These are phyloP conservation scores for Protomyces gravidus DNA, from an alignment of 1,139 yeast genomes.

Conservation along the genomic window DNA sequence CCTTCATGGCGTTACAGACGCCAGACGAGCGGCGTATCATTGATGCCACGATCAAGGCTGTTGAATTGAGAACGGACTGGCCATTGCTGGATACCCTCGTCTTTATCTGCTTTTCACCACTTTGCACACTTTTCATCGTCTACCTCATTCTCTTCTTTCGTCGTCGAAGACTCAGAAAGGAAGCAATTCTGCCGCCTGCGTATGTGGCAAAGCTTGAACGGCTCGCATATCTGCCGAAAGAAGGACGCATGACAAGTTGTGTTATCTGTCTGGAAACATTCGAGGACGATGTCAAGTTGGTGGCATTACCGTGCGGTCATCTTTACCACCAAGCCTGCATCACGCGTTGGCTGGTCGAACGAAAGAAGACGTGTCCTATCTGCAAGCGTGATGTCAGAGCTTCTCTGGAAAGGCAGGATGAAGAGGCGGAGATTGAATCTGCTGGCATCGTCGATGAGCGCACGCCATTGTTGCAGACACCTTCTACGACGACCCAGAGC, in stretches of 20 bases:
- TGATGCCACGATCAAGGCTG: background rate
- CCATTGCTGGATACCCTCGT: conserved; percentile 42
- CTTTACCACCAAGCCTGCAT: conserved; percentile 46
- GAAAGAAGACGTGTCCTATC: conserved; percentile 43
- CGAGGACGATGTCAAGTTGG: conserved; percentile 40
- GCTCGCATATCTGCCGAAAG: conserved; percentile 20
- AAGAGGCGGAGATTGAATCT: background rate
- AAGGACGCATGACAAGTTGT: conserved; percentile 39
- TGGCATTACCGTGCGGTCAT: conserved; percentile 47
- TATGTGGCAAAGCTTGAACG: conserved; percentile 13
- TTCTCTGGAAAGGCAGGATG: background rate
- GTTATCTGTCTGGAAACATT: conserved; percentile 46
- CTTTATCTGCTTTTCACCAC: conserved; percentile 44
- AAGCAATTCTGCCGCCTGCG: conserved; percentile 17
- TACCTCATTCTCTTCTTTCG: conserved; percentile 42
- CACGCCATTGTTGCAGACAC: background rate
- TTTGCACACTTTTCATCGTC: conserved; percentile 44
- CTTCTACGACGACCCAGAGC: too few species aligned
- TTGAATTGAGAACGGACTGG: conserved; percentile 34
- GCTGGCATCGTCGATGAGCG: background rate
- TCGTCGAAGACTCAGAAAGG: conserved; percentile 35
- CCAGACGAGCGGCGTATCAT: background rate
- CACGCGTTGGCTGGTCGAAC: conserved; percentile 43
- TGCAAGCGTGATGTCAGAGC: conserved; percentile 40
- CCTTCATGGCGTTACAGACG: conserved; percentile 32